These are phyloP conservation scores for Lagerstroemia speciosa DNA, from an alignment of 345 rosid species.

Conservation along the genomic window DNA sequence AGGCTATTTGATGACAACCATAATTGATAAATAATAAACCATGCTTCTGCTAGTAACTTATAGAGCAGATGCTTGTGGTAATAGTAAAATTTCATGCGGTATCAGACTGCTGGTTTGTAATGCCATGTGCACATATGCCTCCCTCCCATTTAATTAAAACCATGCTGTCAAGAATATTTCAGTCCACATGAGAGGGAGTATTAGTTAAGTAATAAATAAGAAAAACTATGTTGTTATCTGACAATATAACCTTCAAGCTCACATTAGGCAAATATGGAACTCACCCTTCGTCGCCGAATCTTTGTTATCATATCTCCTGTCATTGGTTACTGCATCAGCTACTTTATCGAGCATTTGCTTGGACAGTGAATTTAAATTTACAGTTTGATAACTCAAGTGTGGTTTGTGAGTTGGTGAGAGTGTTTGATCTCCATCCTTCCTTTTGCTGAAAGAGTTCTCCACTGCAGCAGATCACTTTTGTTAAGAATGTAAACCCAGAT, in stretches of 20 bases:
- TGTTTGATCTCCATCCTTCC: constrained; percentile 16
- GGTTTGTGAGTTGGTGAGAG: constrained; percentile 10
- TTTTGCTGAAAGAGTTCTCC: constrained; percentile 34
- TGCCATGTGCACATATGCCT: neutral
- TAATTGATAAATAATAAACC: neutral
- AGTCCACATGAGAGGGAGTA: neutral
- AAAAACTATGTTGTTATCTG: neutral
- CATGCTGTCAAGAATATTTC: neutral
- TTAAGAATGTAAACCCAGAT: neutral
- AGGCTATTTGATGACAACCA: neutral
- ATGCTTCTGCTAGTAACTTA: neutral
- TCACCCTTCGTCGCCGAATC: neutral
- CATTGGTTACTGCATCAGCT: neutral
- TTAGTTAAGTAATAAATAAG: neutral
- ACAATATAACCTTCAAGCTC: neutral
- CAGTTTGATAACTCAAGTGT: neutral
- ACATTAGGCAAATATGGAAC: neutral
- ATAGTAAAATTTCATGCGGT: neutral
- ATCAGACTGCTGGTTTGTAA: neutral
- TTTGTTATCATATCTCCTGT: neutral
- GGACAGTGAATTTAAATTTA: neutral
- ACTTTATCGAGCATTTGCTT: neutral
- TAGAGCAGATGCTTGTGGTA: neutral
- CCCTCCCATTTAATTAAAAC: neutral
- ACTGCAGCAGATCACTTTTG: constrained; percentile 18